Evolutionary conservation across 2,329 filamentous ascomycete genomes (phyloP).

Genomic region (Furcasterigmium furcatum): DNA sequence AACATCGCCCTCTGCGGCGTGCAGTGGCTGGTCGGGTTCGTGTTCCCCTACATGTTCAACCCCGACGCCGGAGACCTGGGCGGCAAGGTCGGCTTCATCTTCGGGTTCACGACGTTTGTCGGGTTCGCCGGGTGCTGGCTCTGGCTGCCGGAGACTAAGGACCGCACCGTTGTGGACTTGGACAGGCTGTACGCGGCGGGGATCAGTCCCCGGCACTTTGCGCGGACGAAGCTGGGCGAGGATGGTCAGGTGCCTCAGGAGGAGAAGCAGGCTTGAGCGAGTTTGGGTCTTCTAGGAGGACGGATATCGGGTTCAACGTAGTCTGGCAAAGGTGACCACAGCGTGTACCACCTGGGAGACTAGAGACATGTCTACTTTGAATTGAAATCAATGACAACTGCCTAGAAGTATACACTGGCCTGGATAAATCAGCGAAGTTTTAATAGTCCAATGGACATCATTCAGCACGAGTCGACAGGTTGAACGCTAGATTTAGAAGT

Average conservation of each 20-base stretch:
- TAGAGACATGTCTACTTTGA: too few species aligned
- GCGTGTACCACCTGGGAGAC: too few species aligned
- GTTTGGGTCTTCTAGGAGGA: too few species aligned
- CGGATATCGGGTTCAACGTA: too few species aligned
- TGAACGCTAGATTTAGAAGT: too few species aligned
- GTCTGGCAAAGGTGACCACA: too few species aligned
- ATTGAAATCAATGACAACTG: too few species aligned
- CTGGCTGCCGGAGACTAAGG: constrained; percentile 50
- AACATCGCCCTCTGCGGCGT: background rate
- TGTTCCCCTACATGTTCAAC: constrained; percentile 47
- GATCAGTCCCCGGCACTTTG: background rate
- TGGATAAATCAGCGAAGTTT: too few species aligned
- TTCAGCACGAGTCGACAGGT: too few species aligned
- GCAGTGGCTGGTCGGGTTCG: constrained; percentile 31
- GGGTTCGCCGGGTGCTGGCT: constrained; percentile 34
- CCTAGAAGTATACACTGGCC: too few species aligned
- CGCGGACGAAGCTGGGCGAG: background rate
- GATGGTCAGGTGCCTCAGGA: background rate
- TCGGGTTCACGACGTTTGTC: constrained; percentile 26
- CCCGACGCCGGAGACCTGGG: constrained; percentile 28
- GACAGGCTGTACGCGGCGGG: background rate
- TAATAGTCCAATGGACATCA: too few species aligned
- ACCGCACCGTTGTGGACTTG: constrained; percentile 23
- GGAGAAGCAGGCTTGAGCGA: background rate
- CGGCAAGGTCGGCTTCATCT: constrained; percentile 35